Conservation (phyloP, 768 basidiomycete genomes). For the Tricholoma terreum region DNA sequence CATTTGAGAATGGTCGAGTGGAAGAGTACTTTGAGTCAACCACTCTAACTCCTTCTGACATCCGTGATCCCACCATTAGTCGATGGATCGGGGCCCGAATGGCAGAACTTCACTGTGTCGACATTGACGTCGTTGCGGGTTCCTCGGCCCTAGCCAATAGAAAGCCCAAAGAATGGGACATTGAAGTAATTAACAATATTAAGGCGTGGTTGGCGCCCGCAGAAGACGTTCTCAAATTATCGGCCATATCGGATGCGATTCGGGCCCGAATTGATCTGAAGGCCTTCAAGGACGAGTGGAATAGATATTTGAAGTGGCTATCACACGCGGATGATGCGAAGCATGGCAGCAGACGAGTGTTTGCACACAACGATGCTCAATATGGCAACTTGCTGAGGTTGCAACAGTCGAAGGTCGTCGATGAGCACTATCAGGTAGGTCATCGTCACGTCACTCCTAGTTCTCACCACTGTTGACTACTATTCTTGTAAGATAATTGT, state of each 20-base stretch:
- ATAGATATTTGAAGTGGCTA: conserved; percentile 69
- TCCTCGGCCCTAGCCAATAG: conserved; percentile 33
- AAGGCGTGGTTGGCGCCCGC: conserved; percentile 70
- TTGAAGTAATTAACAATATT: conserved; percentile 65
- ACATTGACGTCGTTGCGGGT: conserved; percentile 64
- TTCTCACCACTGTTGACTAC: conserved; percentile 6
- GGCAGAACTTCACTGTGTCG: conserved; percentile 94
- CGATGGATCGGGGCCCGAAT: conserved; percentile 91
- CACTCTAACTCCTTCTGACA: conserved; percentile 72
- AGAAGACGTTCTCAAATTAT: conserved; percentile 68
- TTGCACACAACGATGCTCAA: conserved; percentile 94
- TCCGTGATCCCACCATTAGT: conserved; percentile 74
- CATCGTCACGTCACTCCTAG: conserved; percentile 1
- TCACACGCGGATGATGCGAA: conserved; percentile 53
- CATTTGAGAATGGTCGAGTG: conserved; percentile 91
- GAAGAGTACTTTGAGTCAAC: conserved; percentile 94
- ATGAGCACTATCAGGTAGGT: conserved; percentile 76
- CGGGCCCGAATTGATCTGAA: conserved; percentile 62
- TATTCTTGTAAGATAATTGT: conserved; percentile 68
- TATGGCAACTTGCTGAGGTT: conserved; percentile 89
- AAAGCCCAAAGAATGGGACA: conserved; percentile 50
- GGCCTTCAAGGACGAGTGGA: conserved; percentile 61
- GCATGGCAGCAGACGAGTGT: conserved; percentile 64
- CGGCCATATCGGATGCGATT: conserved; percentile 42
- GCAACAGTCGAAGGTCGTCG: conserved; percentile 49